These are phyloP conservation scores for Neurospora cerealis DNA, from an alignment of 495 filamentous ascomycete genomes.

Conservation along the genomic window DNA sequence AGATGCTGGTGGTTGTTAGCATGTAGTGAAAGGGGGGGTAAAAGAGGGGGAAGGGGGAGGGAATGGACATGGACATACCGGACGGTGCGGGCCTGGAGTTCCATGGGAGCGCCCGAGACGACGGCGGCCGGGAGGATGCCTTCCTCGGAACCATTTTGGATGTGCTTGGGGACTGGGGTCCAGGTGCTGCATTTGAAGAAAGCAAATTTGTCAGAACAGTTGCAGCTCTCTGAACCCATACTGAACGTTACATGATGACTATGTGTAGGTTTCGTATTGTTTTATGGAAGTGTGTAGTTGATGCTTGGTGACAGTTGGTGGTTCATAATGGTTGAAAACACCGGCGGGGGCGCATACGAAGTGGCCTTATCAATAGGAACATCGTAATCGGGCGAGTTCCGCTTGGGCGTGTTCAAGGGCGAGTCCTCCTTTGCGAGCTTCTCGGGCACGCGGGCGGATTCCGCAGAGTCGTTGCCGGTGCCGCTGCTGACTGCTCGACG, in stretches of 20 bases:
- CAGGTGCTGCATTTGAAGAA: slow-evolving; percentile 48
- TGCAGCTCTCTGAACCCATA: not conserved
- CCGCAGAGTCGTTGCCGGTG: slow-evolving; percentile 33
- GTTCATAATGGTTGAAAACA: not conserved
- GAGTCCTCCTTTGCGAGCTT: slow-evolving; percentile 14
- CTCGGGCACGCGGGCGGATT: slow-evolving; percentile 18
- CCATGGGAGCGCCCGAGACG: slow-evolving; percentile 84
- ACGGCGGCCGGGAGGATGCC: slow-evolving; percentile 67
- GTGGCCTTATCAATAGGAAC: slow-evolving; percentile 69
- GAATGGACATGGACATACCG: slow-evolving; percentile 40
- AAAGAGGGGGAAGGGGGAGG: not conserved
- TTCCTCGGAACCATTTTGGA: slow-evolving; percentile 88
- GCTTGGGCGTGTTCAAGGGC: slow-evolving; percentile 25
- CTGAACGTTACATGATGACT: not conserved
- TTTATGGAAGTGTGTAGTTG: not conserved
- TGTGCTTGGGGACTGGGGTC: slow-evolving; percentile 76
- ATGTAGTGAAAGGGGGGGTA: not conserved
- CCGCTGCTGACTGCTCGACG: slow-evolving; percentile 26
- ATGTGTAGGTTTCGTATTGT: not conserved
- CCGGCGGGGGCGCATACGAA: slow-evolving; percentile 49
- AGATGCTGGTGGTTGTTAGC: slow-evolving; percentile 53
- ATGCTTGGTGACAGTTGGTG: no score
- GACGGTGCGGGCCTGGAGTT: slow-evolving; percentile 86
- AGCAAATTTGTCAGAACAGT: not conserved
- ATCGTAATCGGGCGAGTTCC: slow-evolving; percentile 70